Conservation (phyloP, 345 rosid genomes). For the Turnera subulata region DNA sequence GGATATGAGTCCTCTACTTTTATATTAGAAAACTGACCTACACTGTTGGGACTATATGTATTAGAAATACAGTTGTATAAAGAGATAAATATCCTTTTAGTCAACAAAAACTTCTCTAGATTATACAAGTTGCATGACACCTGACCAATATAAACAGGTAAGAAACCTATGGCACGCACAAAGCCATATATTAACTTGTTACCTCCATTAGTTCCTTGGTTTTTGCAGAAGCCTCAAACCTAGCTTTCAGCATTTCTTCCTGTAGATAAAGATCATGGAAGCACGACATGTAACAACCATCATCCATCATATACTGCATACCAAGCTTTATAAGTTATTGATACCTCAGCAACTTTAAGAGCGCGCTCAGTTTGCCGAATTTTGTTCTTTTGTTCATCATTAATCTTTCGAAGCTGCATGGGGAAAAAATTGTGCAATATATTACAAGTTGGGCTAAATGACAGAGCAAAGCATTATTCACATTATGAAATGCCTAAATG, state of each 20-base stretch:
- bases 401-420: constrained; percentile 68
- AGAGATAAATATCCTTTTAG: too few relatives aligned
- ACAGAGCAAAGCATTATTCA: not conserved
- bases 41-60: too few relatives aligned
- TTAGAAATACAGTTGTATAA: too few relatives aligned
- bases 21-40: too few relatives aligned
- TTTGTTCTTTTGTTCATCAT: constrained; percentile 67
- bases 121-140: too few relatives aligned
- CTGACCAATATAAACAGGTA: too few relatives aligned
- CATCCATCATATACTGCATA: not conserved
- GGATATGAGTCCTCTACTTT: too few relatives aligned
- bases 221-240: constrained; percentile 68
- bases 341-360: constrained; percentile 88
- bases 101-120: too few relatives aligned
- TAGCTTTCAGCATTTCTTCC: constrained; percentile 89
- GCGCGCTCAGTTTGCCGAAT: constrained; percentile 86
- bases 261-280: constrained; percentile 20
- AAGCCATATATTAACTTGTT: constrained; percentile 14
- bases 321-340: not conserved
- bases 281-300: constrained; percentile 6
- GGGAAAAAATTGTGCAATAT: constrained; percentile 6
- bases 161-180: too few relatives aligned
- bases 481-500: not conserved
- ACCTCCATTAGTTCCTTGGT: constrained; percentile 71
- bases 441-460: not conserved